Evolutionary conservation across 2,329 filamentous ascomycete genomes (phyloP), one percentile per base, ranked within the genome.

Genomic region (Paecilomyces sp.): DNA sequence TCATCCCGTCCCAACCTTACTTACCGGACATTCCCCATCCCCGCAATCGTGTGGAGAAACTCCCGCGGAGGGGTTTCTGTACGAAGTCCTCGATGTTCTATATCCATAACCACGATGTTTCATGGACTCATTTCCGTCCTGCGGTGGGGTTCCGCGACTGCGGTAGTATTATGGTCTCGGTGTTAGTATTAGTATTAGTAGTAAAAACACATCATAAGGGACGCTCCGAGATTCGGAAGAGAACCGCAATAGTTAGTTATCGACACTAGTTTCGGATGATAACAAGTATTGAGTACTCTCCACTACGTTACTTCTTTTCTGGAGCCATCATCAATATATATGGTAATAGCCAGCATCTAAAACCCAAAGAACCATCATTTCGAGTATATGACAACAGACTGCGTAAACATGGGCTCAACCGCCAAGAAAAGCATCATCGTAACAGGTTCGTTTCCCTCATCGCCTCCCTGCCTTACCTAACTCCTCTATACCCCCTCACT

Each of bases 391-490:
- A 6, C 7, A 9, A 47, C 18, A 47, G 8, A 47, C 18, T 34
- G 6, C 6, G 6, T 6, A 36, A 53, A 11, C 47, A 59, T 59
- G 58, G 31, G 28, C 54, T 47, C 41, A n/a, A 50, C 58, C 22
- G 33, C 28, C 4, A 67, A 60, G 53, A 66, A 63, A 63, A 69
- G 65, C 57, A 67, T 72, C 50, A 64, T 72, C 28, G 63, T 72
- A 18, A 72, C 70, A 5, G 70, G 69, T 70, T 54, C n/a, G 61
- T 64, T 18, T 36, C 15, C 22, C 34, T 28, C 31, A 33, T 22
- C 31, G 15, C 22, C 15, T 33, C 8, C 9, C 33, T 30, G 13
- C 34, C 15, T 25, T 31, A 52, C 30, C 3, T 24, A 59, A 9
- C 25, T 31, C 31, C 54, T 22, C 22, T 22, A 22, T 22, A 22